Conservation (phyloP, 2,329 filamentous ascomycete genomes). For the Stylonectria norvegica region DNA sequence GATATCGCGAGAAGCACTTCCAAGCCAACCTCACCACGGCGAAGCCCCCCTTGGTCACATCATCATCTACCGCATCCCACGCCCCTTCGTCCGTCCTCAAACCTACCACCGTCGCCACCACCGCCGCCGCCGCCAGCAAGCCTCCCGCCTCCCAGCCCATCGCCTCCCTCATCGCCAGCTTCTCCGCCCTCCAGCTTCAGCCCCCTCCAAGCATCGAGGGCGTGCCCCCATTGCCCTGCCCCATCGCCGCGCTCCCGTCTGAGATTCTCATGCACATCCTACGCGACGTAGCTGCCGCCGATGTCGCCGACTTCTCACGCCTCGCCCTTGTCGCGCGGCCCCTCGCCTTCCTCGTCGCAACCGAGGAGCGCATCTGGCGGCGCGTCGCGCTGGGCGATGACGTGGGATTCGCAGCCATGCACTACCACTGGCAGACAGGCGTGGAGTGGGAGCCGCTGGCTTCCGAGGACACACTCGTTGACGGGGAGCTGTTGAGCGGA, state of each 20-base stretch:
- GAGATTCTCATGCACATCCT: constrained; percentile 84
- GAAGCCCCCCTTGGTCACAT: no score
- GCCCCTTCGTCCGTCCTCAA: constrained; percentile 1
- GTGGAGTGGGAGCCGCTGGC: constrained; percentile 52
- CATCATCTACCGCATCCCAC: constrained; percentile 18
- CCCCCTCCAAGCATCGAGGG: constrained; percentile 68
- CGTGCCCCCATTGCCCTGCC: constrained; percentile 71
- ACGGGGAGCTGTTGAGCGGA: constrained; percentile 33
- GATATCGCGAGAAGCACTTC: constrained; percentile 90
- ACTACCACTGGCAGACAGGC: constrained; percentile 69
- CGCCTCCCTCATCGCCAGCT: constrained; percentile 71
- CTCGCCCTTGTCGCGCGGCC: constrained; percentile 80
- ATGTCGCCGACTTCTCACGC: constrained; percentile 74
- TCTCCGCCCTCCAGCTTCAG: constrained; percentile 67
- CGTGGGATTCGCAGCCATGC: constrained; percentile 80
- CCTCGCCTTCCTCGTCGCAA: constrained; percentile 77
- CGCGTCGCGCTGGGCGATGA: constrained; percentile 65
- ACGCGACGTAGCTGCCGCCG: constrained; percentile 64
- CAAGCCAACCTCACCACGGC: constrained; percentile 53
- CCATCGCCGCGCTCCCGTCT: constrained; percentile 71
- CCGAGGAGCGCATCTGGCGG: constrained; percentile 85
- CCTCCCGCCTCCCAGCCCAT: constrained; percentile 46
- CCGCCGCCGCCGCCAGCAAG: constrained; percentile 40
- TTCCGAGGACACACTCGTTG: constrained; percentile 30
- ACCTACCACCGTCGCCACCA: constrained; percentile 1